These are phyloP conservation scores for Xerocomus amazonicus DNA, from an alignment of 1,284 basidiomycete species.

Conservation along the genomic window DNA sequence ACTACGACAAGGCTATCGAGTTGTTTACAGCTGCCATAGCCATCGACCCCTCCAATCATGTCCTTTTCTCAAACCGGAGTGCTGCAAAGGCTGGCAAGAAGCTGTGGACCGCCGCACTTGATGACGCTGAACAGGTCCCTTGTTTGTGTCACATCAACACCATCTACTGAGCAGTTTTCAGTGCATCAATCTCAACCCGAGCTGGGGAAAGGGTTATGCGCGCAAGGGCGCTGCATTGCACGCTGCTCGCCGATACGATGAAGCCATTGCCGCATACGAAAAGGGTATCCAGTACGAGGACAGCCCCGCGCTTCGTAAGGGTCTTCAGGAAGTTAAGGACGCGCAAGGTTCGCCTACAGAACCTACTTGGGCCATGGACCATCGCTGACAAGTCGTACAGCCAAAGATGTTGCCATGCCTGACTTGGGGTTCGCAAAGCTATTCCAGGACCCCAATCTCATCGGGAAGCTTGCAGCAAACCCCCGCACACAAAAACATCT, in stretches of 20 bases:
- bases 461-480: constrained; percentile 82
- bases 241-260: constrained; percentile 74
- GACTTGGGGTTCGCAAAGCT: constrained; percentile 68
- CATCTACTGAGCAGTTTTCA: constrained; percentile 26
- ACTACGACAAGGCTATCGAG: constrained; percentile 87
- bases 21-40: constrained; percentile 86
- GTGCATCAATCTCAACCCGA: constrained; percentile 77
- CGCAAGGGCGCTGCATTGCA: constrained; percentile 96
- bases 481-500: constrained; percentile 84
- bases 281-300: constrained; percentile 79
- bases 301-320: constrained; percentile 80
- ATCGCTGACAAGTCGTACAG: constrained; percentile 25
- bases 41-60: constrained; percentile 80
- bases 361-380: not conserved
- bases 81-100: constrained; percentile 86
- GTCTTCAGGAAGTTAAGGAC: constrained; percentile 81
- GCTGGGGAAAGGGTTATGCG: constrained; percentile 90
- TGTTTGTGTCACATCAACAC: constrained; percentile 1
- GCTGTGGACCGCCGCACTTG: constrained; percentile 73
- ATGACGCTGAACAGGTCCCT: constrained; percentile 85
- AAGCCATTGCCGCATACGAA: constrained; percentile 82
- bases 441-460: constrained; percentile 82
- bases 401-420: constrained; percentile 40
- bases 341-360: constrained; percentile 56
- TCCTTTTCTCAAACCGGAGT: constrained; percentile 91